These are phyloP conservation scores for Zasmidium citrigriseum DNA, from an alignment of 2,329 filamentous ascomycete genomes.

Conservation along the genomic window DNA sequence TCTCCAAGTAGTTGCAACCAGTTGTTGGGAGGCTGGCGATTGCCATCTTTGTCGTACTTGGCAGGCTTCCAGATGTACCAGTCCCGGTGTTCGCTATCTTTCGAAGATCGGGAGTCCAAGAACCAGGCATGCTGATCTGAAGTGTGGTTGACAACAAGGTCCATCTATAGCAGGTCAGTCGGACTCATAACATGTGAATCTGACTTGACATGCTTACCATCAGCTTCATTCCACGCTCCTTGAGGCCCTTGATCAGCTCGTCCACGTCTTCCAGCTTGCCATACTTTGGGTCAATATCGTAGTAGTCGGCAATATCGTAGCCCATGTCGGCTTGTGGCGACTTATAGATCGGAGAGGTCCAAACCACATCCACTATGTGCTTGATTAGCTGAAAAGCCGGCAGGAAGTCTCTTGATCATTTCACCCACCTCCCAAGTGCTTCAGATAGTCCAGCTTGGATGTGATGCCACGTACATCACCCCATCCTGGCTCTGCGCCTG, in stretches of 20 bases:
- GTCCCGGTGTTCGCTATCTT: slow-evolving; percentile 55
- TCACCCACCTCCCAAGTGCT: slow-evolving; percentile 52
- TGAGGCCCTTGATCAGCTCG: slow-evolving; percentile 43
- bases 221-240: slow-evolving; percentile 49
- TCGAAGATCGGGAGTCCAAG: slow-evolving; percentile 54
- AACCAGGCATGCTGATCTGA: slow-evolving; percentile 59
- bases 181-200: too few species aligned
- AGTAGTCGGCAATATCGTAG: slow-evolving; percentile 53
- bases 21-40: slow-evolving; percentile 61
- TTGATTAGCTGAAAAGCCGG: background rate
- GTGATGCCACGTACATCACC: slow-evolving; percentile 67
- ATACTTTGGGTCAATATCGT: slow-evolving; percentile 49
- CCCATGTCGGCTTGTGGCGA: slow-evolving; percentile 58
- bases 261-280: slow-evolving; percentile 51
- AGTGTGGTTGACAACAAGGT: slow-evolving; percentile 39
- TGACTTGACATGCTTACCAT: slow-evolving; percentile 33
- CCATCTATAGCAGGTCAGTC: slow-evolving; percentile 33
- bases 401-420: background rate
- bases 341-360: slow-evolving; percentile 63
- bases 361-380: slow-evolving; percentile 58
- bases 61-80: slow-evolving; percentile 68
- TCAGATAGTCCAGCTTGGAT: slow-evolving; percentile 64
- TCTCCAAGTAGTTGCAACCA: slow-evolving; percentile 44
- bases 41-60: slow-evolving; percentile 55
- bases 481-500: slow-evolving; percentile 54